phyloP scores from a whole-genome alignment of 805 yeast species.

The Blastobotrys peoriensis region DNA sequence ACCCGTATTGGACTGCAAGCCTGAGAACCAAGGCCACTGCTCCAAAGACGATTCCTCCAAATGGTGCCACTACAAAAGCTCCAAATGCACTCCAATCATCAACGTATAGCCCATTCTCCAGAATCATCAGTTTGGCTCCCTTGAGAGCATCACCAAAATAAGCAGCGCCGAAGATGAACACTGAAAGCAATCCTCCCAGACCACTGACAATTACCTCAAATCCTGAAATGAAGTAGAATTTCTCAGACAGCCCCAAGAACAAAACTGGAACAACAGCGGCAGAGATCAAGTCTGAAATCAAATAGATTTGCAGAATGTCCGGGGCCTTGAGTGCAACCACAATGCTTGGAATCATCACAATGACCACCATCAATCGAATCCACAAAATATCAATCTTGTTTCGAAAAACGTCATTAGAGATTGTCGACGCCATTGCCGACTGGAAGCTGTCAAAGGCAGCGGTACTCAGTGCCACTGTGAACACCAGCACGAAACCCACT shows the following conservation, averaged over 20 bases:
- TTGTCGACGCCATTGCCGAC: conserved; percentile 80
- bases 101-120: conserved; percentile 61
- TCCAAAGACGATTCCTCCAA: conserved; percentile 64
- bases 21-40: conserved; percentile 40
- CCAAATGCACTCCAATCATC: conserved; percentile 94
- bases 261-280: conserved; percentile 81
- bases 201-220: conserved; percentile 82
- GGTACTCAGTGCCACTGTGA: conserved; percentile 67
- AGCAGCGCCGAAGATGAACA: conserved; percentile 76
- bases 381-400: conserved; percentile 64
- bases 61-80: conserved; percentile 87
- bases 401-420: conserved; percentile 85
- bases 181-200: conserved; percentile 71
- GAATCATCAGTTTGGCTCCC: conserved; percentile 69
- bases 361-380: conserved; percentile 62
- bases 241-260: conserved; percentile 67
- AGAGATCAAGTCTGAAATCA: conserved; percentile 86
- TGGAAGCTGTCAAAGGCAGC: conserved; percentile 88
- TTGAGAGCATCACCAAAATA: conserved; percentile 67
- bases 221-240: conserved; percentile 65
- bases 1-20: conserved; percentile 17
- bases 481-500: conserved; percentile 73
- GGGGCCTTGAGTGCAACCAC: conserved; percentile 81
- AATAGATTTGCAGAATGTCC: conserved; percentile 76
- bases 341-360: conserved; percentile 80